These are phyloP conservation scores for Aspergillus ruber DNA, from an alignment of 2,329 filamentous ascomycete genomes.

Conservation along the genomic window DNA sequence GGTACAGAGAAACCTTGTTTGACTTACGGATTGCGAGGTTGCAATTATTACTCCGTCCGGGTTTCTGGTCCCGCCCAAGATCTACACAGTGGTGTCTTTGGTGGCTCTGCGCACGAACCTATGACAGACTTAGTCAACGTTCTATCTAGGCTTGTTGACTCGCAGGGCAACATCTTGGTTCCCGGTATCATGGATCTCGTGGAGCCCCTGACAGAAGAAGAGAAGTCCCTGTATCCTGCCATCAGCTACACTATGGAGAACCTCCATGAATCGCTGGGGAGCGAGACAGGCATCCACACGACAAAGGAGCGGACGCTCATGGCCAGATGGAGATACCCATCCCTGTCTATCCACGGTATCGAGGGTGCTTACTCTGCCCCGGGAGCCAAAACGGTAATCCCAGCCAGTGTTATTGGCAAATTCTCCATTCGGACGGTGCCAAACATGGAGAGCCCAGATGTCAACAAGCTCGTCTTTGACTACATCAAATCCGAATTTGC, in stretches of 20 bases:
- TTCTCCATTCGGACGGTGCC: constrained; percentile 97
- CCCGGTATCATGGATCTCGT: constrained; percentile 93
- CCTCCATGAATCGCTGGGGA: constrained; percentile 84
- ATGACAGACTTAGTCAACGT: constrained; percentile 92
- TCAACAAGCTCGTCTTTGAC: constrained; percentile 77
- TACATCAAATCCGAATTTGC: constrained; percentile 79
- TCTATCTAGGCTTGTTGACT: constrained; percentile 77
- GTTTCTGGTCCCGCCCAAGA: constrained; percentile 87
- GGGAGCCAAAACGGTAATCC: constrained; percentile 97
- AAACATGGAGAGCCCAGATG: constrained; percentile 88
- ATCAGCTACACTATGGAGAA: constrained; percentile 97
- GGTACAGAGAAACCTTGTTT: constrained; percentile 97
- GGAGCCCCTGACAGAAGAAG: constrained; percentile 76
- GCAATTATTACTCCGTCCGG: constrained; percentile 95
- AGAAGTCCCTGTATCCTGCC: constrained; percentile 76
- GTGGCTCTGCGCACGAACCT: constrained; percentile 91
- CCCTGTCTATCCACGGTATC: constrained; percentile 86
- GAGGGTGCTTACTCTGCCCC: constrained; percentile 91
- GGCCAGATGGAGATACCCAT: constrained; percentile 93
- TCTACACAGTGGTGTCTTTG: constrained; percentile 94
- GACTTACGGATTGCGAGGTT: constrained; percentile 92
- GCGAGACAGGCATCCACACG: constrained; percentile 75
- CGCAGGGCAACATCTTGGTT: constrained; percentile 85
- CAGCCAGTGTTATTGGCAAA: constrained; percentile 95
- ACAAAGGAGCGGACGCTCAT: constrained; percentile 91